Base-by-base conservation (phyloP, 2,329 filamentous ascomycete species). In the Huntiella omanensis region DNA sequence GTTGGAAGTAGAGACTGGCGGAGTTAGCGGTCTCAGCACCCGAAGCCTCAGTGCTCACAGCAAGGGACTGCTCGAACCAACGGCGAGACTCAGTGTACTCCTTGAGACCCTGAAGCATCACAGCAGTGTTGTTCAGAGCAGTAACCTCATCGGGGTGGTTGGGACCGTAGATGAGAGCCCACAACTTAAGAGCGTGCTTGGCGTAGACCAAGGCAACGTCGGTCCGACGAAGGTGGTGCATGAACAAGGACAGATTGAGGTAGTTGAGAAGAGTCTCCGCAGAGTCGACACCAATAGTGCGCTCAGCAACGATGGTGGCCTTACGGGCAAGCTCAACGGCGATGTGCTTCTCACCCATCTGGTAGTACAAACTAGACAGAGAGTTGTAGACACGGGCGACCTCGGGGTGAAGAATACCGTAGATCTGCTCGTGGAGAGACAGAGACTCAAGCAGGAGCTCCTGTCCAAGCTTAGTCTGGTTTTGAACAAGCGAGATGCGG, bases 111-210 rank as follows among this genome's bases (percentile, higher is more conserved):
- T 98, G 91, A 49, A 98, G 76, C 91, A 98, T 98, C 50, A 98
- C 91, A 5, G 91, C 91, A 15, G 85, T 88, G 58, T 98, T 98
- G 73, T 96, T 98, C 64, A 96, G 81, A 12, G 91, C 96, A 6
- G 92, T 98, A 63, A 98, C 95, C 6, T 86, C 93, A 64, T 98
- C 91, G 3, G 91, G 91, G 63, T 98, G 91, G 56, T 85, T 82
- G 28, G 80, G 69, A 32, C 91, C 91, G 59, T 95, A 98, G 56
- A 96, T 88, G 55, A 96, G 75, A 68, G 94, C 95, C 88, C 88
- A 96, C 52, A 98, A 70, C 59, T 91, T 80, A 54, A 98, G 73
- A 5, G 91, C 91, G 60, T 98, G 91, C 60, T 83, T 84, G 53
- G 92, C 81, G 59, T 93, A 95, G 10, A 75, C 71, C 47, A 98